phyloP scores from a whole-genome alignment of 495 filamentous ascomycete species.

The Xylaria venustula region DNA sequence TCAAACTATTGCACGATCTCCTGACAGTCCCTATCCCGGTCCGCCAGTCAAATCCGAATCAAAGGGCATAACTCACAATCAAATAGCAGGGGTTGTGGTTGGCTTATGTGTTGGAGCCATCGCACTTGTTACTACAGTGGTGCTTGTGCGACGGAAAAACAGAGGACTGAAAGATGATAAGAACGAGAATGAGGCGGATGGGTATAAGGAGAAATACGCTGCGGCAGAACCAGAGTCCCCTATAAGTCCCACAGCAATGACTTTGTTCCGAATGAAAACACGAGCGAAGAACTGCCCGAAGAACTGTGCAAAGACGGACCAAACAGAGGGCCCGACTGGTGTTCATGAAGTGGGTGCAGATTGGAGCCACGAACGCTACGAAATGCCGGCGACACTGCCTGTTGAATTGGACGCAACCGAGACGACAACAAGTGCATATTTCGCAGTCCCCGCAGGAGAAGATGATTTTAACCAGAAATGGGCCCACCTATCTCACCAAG shows the following conservation, averaged over 20 bases:
- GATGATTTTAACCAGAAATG: neutral
- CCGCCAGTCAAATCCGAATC: conserved; percentile 18
- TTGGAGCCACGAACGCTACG: conserved; percentile 46
- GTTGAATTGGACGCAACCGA: conserved; percentile 48
- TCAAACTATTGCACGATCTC: conserved; percentile 44
- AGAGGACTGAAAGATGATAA: conserved; percentile 20
- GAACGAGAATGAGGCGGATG: neutral
- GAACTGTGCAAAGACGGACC: conserved; percentile 23
- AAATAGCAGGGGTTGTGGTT: conserved; percentile 40
- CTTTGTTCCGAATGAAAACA: conserved; percentile 4
- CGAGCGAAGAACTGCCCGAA: conserved; percentile 17
- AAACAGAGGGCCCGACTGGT: conserved; percentile 18
- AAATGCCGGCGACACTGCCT: conserved; percentile 46
- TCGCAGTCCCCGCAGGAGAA: conserved; percentile 29
- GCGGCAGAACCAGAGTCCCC: conserved; percentile 20
- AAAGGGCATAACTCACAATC: conserved; percentile 45
- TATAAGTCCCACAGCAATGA: conserved; percentile 1
- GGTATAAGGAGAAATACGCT: conserved; percentile 14
- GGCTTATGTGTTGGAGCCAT: conserved; percentile 45
- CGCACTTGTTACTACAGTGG: conserved; percentile 36
- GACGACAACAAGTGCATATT: conserved; percentile 30
- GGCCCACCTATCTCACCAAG: neutral
- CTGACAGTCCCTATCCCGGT: conserved; percentile 45
- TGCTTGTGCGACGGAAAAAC: conserved; percentile 30
- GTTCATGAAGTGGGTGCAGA: conserved; percentile 48